phyloP scores from a whole-genome alignment of 139 green algal species.

The Micractinium conductrix region DNA sequence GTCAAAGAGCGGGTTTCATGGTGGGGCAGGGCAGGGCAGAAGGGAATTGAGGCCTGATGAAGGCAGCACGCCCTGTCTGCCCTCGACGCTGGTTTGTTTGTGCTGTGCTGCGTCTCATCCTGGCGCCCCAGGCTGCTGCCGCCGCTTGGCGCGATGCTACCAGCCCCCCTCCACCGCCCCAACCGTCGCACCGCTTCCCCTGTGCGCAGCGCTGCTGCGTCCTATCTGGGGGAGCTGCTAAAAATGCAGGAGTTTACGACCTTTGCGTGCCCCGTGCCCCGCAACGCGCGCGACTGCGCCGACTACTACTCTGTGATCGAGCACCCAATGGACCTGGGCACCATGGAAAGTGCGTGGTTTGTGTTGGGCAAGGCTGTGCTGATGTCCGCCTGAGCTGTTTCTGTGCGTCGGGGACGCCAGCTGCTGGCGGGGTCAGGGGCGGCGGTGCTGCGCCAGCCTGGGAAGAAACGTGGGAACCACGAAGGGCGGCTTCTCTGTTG shows the following conservation, averaged over 20 bases:
- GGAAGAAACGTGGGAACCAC: too few relatives aligned
- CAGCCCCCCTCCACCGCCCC: too few relatives aligned
- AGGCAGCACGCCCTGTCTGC: too few relatives aligned
- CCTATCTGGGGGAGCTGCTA: neutral
- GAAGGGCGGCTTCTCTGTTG: neutral
- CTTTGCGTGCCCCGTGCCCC: neutral
- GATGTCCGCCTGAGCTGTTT: neutral
- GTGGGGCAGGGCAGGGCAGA: neutral
- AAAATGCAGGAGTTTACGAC: neutral
- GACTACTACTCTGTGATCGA: neutral
- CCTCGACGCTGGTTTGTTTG: neutral
- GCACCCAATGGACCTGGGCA: conserved; percentile 21
- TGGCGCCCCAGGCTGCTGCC: too few relatives aligned
- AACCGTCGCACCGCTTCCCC: too few relatives aligned
- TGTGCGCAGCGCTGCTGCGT: neutral
- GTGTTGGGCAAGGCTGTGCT: neutral
- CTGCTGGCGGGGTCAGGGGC: neutral
- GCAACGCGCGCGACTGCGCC: neutral
- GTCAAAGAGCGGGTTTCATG: neutral
- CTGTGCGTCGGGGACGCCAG: too few relatives aligned
- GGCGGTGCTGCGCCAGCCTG: neutral
- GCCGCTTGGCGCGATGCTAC: too few relatives aligned
- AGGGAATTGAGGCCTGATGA: too few relatives aligned
- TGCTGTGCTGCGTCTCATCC: too few relatives aligned
- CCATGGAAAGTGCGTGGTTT: conserved; percentile 9